Conservation (phyloP, 257 asterid species). For the Eustoma russellianum region DNA sequence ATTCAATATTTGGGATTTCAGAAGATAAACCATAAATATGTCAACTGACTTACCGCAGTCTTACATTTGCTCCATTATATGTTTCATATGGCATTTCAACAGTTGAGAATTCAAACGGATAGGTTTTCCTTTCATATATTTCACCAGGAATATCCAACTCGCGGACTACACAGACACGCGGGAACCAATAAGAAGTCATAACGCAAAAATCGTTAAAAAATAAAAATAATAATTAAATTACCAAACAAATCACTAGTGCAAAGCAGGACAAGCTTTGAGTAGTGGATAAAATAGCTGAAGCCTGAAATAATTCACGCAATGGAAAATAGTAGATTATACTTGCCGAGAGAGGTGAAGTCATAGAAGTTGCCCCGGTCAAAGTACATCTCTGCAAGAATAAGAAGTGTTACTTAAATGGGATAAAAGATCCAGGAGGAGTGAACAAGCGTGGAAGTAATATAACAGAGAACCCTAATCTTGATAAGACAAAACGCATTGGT, state of each 20-base stretch:
- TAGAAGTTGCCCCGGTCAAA: constrained; percentile 85
- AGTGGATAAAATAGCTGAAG: neutral
- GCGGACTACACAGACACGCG: constrained; percentile 41
- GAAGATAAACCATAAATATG: constrained; percentile 1
- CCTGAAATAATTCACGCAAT: neutral
- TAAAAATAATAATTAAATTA: no score
- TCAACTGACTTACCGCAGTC: constrained; percentile 63
- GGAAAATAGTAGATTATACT: constrained; percentile 15
- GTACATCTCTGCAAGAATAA: constrained; percentile 49
- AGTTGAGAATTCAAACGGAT: constrained; percentile 94
- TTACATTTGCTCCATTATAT: constrained; percentile 83
- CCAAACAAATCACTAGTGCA: neutral
- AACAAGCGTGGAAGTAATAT: no score
- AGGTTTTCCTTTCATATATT: constrained; percentile 81
- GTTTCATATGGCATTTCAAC: constrained; percentile 99
- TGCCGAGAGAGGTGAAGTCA: constrained; percentile 87
- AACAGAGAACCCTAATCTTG: no score
- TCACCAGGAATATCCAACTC: constrained; percentile 96
- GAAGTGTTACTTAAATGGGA: neutral
- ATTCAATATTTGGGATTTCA: neutral
- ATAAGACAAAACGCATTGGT: no score
- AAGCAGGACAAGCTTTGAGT: neutral
- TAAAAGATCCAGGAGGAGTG: no score
- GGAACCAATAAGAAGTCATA: constrained; percentile 6
- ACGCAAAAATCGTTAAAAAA: neutral